Base-by-base conservation (phyloP, 352 stramenopile genomes). In the Thalassiosira mediterranea region DNA sequence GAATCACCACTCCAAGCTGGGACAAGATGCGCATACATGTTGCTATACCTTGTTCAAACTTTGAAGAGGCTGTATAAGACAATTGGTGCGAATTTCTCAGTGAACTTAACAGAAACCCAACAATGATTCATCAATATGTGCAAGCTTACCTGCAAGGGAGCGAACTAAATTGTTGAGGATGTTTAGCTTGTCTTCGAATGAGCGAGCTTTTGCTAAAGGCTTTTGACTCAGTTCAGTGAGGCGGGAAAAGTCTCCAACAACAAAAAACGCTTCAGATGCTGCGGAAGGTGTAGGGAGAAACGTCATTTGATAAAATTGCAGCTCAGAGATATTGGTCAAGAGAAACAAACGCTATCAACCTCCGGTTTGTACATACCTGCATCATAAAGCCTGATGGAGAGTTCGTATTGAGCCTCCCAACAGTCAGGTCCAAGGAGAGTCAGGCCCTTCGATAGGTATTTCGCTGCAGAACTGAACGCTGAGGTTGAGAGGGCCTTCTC, bases 391-490 rank as follows among this genome's bases (percentile, higher is more conserved):
- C 26, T 32, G 23, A 83, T 19, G 0, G 54, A 66, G 7, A 84
- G 47, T 15, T 76, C 51, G 26, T 84, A 87, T 23, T 83, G 25
- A 11, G 57, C 26, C 10, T 51, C 46, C 79, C 79, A 87, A 61
- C 54, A 51, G 13, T 71, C 54, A 10, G 71, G 38, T 0, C 37
- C 15, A n/a, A 87, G 54, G 34, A 88, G 49, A n/a, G 47, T 34
- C 0, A 84, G 57, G 3, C 67, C 81, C n/a, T 59, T 15, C n/a
- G 67, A 10, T 3, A 88, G 42, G 57, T 76, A 81, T 28, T 68
- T 57, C 19, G 62, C 54, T 29, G 76, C 71, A 51, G 67, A 68
- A 44, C 65, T 34, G 56, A 84, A 88, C 10, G 44, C 48, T 5
- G 66, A 77, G 5, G 54, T 63, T 3, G 34, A 28, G 29, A 81